These are phyloP conservation scores for Trichoderma asperellum DNA, from an alignment of 2,329 filamentous ascomycete species.

Conservation along the genomic window DNA sequence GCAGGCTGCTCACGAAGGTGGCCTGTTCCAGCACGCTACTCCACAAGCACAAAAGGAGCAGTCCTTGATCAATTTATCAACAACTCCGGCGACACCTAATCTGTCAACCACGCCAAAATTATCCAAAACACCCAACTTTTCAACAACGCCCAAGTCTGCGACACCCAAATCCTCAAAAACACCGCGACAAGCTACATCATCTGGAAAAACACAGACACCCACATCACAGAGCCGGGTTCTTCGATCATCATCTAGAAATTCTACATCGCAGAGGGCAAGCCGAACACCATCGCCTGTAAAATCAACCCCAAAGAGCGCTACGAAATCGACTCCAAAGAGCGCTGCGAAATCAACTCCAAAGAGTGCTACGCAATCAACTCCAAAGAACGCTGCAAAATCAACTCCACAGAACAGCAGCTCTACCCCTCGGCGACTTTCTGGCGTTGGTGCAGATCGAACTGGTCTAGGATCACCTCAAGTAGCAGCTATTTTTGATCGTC, in stretches of 20 bases:
- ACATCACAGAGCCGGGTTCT: conserved; percentile 20
- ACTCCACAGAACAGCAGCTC: conserved; percentile 61
- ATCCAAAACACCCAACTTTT: conserved; percentile 30
- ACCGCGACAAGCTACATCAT: conserved; percentile 15
- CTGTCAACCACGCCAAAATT: conserved; percentile 31
- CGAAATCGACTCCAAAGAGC: conserved; percentile 31
- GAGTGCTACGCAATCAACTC: conserved; percentile 34
- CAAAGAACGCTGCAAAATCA: conserved; percentile 36
- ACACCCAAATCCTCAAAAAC: conserved; percentile 31
- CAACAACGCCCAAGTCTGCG: conserved; percentile 18
- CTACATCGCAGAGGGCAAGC: background rate
- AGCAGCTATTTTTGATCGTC: conserved; percentile 70
- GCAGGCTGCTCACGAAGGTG: conserved; percentile 56
- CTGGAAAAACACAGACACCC: background rate
- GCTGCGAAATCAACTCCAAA: conserved; percentile 31
- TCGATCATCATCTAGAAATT: conserved; percentile 16
- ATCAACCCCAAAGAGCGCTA: conserved; percentile 34
- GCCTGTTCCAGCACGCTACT: conserved; percentile 49
- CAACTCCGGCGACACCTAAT: conserved; percentile 32
- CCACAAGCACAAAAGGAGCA: background rate
- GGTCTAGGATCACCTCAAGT: conserved; percentile 78
- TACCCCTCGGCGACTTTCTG: conserved; percentile 56
- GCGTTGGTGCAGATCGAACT: conserved; percentile 69
- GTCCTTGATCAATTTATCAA: conserved; percentile 11
- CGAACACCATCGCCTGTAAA: conserved; percentile 37